Base-by-base conservation (phyloP, 164 flowering plant genomes). In the Paratinospora sagittata region DNA sequence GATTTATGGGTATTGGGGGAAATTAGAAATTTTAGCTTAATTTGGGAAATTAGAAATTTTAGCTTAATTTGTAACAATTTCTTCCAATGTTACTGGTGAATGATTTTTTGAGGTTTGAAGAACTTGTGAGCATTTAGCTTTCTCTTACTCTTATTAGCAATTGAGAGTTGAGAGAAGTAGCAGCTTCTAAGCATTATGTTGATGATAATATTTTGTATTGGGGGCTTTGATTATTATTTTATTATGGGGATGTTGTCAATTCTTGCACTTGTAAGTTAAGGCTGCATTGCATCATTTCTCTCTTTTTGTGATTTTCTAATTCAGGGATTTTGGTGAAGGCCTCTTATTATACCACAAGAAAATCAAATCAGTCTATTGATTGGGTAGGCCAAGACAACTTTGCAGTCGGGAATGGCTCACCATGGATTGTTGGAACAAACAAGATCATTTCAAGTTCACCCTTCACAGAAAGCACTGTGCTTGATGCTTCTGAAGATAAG, bases 401-500 rank as follows among this genome's bases (percentile, higher is more conserved):
- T 73, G 62, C 70, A 30, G 69, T 74, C 21, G 85, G 76, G 63
- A 68, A 68, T 62, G 75, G 45, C 36, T 62, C 75, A 12, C 75
- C 78, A 70, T 69, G 37, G 72, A 70, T 87, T 16, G 81, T 78
- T 75, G 85, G 82, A 76, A 72, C 64, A 21, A 85, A 81, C 71
- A 86, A 85, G 24, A 55, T 77, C 17, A 66, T 43, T 52, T 73
- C 79, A 27, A 73, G 68, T 52, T 41, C 76, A 24, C 72, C 73
- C 65, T 52, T 74, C 9, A 76, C 74, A 58, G 75, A 81, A 23
- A 49, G 26, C 63, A 67, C 67, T 74, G 68, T 87, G 13, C 85
- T 93, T 52, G 82, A 88, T 75, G 84, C 84, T 12, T 66, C 52
- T 58, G 90, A 91, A 72, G 98, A 93, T 78, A 85, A 82, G 68